Percentiles rank a stretch among this genome's conserved stretches.
phyloP scores from a whole-genome alignment of 768 basidiomycete species.

The Psilocybe cyanescens region DNA sequence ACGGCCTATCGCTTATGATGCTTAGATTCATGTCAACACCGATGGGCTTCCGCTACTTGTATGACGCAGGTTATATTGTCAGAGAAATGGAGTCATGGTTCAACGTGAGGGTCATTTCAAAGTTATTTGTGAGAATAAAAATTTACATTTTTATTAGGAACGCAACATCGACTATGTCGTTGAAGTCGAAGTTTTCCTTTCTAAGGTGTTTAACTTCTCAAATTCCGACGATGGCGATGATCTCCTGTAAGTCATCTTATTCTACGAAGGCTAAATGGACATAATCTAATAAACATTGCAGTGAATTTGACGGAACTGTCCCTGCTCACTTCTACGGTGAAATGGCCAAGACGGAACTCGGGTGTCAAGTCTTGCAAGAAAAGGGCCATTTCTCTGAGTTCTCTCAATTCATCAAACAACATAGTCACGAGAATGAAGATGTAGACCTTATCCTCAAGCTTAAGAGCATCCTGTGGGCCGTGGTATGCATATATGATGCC shows the following conservation, averaged over 20 bases:
- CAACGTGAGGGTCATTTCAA: conserved; percentile 56
- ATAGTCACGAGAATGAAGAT: conserved; percentile 85
- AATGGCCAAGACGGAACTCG: conserved; percentile 95
- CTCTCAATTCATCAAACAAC: conserved; percentile 85
- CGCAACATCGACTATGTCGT: conserved; percentile 94
- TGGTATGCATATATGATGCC: conserved; percentile 59
- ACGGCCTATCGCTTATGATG: conserved; percentile 1
- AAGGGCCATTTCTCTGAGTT: conserved; percentile 93
- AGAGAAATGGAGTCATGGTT: conserved; percentile 97
- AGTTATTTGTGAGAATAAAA: not conserved
- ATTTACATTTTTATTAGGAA: conserved; percentile 54
- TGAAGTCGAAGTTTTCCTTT: conserved; percentile 90
- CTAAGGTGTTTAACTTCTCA: conserved; percentile 70
- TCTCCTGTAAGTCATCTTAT: conserved; percentile 43
- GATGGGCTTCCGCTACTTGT: conserved; percentile 90
- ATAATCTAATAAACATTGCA: conserved; percentile 26
- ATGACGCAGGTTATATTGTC: conserved; percentile 91
- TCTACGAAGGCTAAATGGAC: not conserved
- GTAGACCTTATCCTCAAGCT: conserved; percentile 83
- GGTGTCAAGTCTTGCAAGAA: conserved; percentile 88
- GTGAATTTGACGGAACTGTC: conserved; percentile 84
- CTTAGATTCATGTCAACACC: conserved; percentile 92
- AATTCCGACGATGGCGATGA: conserved; percentile 69
- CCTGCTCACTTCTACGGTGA: conserved; percentile 98
- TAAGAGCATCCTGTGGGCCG: conserved; percentile 96